Conservation (phyloP, 2,329 filamentous ascomycete genomes). For the Amphichorda felina region DNA sequence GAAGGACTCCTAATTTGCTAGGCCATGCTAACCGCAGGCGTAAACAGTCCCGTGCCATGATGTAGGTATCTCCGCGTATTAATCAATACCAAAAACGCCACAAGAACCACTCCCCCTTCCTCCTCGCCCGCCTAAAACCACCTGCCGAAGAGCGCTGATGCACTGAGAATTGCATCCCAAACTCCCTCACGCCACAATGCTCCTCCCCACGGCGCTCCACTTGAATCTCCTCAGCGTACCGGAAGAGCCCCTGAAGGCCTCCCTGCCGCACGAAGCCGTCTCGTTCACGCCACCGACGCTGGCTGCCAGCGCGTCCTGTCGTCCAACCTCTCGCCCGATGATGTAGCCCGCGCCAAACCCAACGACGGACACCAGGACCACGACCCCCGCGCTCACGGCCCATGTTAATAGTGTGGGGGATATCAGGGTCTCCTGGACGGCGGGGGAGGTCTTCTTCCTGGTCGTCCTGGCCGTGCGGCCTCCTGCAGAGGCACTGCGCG, state of each 20-base stretch:
- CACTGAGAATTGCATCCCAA: background rate
- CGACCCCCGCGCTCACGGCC: constrained; percentile 55
- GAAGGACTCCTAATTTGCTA: too few relatives aligned
- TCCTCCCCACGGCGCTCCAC: constrained; percentile 40
- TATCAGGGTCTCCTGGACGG: constrained; percentile 28
- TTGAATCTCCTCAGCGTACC: constrained; percentile 39
- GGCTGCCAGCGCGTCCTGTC: constrained; percentile 41
- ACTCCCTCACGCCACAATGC: constrained; percentile 30
- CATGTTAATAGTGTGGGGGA: constrained; percentile 51
- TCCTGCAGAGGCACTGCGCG: constrained; percentile 32
- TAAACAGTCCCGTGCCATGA: too few relatives aligned
- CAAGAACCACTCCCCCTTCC: too few relatives aligned
- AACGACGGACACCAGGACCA: constrained; percentile 56
- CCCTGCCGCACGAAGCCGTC: constrained; percentile 36
- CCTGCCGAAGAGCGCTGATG: background rate
- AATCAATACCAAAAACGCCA: too few relatives aligned
- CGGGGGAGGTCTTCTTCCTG: constrained; percentile 44
- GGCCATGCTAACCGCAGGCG: too few relatives aligned
- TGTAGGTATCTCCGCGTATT: background rate
- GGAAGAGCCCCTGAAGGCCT: constrained; percentile 38
- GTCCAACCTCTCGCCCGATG: constrained; percentile 53
- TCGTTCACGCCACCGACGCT: constrained; percentile 30
- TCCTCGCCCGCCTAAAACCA: too few relatives aligned
- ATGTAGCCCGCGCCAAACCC: constrained; percentile 60
- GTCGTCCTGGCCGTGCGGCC: constrained; percentile 30